phyloP scores from a whole-genome alignment of 805 yeast species.

The Suhomyces pyralidae region DNA sequence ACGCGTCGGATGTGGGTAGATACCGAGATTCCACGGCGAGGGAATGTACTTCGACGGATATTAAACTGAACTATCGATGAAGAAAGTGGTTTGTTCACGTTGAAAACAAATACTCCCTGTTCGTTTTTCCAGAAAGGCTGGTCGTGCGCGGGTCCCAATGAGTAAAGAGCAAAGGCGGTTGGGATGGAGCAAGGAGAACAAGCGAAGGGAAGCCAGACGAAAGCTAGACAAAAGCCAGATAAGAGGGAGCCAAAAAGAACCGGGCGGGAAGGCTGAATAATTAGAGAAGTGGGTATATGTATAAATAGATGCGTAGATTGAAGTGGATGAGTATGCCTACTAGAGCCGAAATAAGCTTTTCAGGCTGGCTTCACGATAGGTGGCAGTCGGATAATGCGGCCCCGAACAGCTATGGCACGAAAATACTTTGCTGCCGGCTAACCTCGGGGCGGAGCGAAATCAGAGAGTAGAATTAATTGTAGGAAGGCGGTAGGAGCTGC shows the following conservation, averaged over 20 bases:
- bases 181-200: not conserved
- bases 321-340: not conserved
- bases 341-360: not conserved
- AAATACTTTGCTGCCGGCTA: not conserved
- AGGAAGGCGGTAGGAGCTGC: not conserved
- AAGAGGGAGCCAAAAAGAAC: not conserved
- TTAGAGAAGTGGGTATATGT: not conserved
- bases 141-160: constrained; percentile 1
- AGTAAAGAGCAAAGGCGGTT: not conserved
- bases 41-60: not conserved
- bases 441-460: not conserved
- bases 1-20: not conserved
- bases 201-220: too few species aligned
- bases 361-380: not conserved
- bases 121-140: constrained; percentile 2
- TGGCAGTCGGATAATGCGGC: not conserved
- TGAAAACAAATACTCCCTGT: constrained; percentile 3
- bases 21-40: not conserved
- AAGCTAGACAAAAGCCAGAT: not conserved
- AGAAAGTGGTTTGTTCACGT: not conserved
- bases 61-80: not conserved
- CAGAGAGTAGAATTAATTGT: not conserved
- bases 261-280: not conserved
- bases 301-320: not conserved
- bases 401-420: not conserved